Evolutionary conservation across 2,329 filamentous ascomycete species (phyloP).

Genomic region (Chrysoporthe cubensis): DNA sequence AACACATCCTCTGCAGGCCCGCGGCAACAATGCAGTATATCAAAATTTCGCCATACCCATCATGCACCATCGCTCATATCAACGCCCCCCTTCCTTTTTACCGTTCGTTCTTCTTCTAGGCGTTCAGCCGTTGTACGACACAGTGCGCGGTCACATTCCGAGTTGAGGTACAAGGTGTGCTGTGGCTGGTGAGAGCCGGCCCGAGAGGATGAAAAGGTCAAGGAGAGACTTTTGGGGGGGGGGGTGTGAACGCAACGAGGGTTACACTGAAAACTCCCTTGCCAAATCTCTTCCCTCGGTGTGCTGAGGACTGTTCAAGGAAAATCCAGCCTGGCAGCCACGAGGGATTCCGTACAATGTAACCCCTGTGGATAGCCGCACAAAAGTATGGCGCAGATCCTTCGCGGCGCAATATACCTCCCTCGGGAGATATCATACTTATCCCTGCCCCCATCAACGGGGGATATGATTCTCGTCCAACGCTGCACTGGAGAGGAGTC

Average conservation of each 20-base stretch:
- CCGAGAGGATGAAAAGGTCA: not conserved
- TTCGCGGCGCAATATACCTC: not conserved
- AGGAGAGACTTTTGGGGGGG: not conserved
- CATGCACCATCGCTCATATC: too few species aligned
- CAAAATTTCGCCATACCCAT: too few species aligned
- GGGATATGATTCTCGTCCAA: too few species aligned
- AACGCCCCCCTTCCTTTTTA: too few species aligned
- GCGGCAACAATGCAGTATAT: too few species aligned
- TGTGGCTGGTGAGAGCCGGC: conserved; percentile 1
- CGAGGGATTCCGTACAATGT: not conserved
- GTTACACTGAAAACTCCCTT: not conserved
- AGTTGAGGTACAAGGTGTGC: not conserved
- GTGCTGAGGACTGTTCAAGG: not conserved
- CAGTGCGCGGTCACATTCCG: not conserved
- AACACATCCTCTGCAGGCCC: too few species aligned
- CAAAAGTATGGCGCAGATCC: not conserved
- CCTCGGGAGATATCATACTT: not conserved
- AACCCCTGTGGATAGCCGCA: not conserved
- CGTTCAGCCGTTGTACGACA: not conserved
- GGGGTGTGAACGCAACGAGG: not conserved
- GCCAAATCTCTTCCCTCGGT: not conserved
- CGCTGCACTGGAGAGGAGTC: not conserved
- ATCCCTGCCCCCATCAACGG: not conserved
- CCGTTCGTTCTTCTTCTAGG: too few species aligned
- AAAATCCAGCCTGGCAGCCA: not conserved